phyloP scores from a whole-genome alignment of 2,329 filamentous ascomycete species.

The Fusarium sp. region DNA sequence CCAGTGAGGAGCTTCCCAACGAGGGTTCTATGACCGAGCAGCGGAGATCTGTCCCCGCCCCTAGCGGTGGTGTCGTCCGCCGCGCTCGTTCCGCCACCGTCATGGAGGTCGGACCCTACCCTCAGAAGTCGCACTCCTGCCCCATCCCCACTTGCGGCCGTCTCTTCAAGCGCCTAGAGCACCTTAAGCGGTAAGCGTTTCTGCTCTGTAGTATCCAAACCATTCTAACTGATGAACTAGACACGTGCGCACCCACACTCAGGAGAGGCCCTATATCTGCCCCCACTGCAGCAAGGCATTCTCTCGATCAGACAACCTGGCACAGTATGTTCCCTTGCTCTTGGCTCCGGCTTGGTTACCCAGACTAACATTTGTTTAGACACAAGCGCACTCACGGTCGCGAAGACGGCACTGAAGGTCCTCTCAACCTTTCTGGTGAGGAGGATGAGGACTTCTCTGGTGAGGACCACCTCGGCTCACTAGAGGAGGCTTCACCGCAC shows the following conservation, averaged over 20 bases:
- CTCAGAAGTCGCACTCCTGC: conserved; percentile 98
- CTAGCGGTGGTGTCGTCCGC: conserved; percentile 82
- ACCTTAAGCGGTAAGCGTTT: conserved; percentile 89
- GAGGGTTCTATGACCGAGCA: conserved; percentile 60
- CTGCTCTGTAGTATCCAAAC: conserved; percentile 49
- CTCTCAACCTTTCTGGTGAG: conserved; percentile 77
- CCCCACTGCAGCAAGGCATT: conserved; percentile 99
- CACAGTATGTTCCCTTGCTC: conserved; percentile 76
- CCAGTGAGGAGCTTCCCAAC: conserved; percentile 70
- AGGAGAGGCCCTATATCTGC: conserved; percentile 98
- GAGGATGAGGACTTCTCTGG: conserved; percentile 86
- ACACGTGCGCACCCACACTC: conserved; percentile 98
- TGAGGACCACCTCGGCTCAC: conserved; percentile 83
- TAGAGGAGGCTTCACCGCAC: conserved; percentile 81
- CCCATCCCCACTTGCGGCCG: conserved; percentile 98
- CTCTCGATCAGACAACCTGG: conserved; percentile 97
- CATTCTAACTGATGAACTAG: conserved; percentile 59
- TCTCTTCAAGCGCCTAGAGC: conserved; percentile 98
- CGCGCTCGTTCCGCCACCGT: conserved; percentile 93
- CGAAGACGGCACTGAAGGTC: conserved; percentile 68
- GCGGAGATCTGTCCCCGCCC: conserved; percentile 75
- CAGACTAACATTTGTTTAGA: conserved; percentile 59
- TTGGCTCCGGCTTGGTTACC: conserved; percentile 44
- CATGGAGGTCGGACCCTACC: conserved; percentile 96
- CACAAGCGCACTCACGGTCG: conserved; percentile 83